Evolutionary conservation across 371 early-diverging fungal species (phyloP).

Genomic region (Capillidium rhysosporum): DNA sequence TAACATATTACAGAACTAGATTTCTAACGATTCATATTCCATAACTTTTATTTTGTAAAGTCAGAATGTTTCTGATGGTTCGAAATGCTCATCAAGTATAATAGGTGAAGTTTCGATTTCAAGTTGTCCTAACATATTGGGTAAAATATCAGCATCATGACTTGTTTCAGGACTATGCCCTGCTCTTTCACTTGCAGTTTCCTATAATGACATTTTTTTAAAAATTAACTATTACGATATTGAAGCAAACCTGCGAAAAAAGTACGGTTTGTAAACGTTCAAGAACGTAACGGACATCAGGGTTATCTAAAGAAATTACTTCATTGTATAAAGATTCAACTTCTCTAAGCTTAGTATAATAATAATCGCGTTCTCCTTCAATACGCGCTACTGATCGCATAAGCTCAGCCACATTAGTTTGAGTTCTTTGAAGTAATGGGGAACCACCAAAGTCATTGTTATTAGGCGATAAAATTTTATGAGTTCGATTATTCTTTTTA

Average conservation of each 20-base stretch:
- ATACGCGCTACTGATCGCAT: conserved; percentile 64
- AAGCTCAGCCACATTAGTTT: conserved; percentile 31
- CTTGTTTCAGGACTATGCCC: too few relatives aligned
- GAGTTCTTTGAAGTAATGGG: neutral
- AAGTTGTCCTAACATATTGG: too few relatives aligned
- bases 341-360: conserved; percentile 77
- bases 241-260: neutral
- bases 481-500: neutral
- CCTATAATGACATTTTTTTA: too few relatives aligned
- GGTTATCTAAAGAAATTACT: conserved; percentile 7
- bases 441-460: neutral
- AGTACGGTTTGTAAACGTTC: neutral
- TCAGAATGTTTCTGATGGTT: too few relatives aligned
- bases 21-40: too few relatives aligned
- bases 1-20: too few relatives aligned
- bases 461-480: neutral
- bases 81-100: too few relatives aligned
- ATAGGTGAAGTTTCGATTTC: too few relatives aligned
- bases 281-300: neutral
- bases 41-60: too few relatives aligned
- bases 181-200: too few relatives aligned
- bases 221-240: too few relatives aligned
- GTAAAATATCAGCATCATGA: too few relatives aligned
- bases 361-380: conserved; percentile 92
- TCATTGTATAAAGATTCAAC: conserved; percentile 80